phyloP scores from a whole-genome alignment of 148 eudicot genomes.

The Vaccinium darrowii region DNA sequence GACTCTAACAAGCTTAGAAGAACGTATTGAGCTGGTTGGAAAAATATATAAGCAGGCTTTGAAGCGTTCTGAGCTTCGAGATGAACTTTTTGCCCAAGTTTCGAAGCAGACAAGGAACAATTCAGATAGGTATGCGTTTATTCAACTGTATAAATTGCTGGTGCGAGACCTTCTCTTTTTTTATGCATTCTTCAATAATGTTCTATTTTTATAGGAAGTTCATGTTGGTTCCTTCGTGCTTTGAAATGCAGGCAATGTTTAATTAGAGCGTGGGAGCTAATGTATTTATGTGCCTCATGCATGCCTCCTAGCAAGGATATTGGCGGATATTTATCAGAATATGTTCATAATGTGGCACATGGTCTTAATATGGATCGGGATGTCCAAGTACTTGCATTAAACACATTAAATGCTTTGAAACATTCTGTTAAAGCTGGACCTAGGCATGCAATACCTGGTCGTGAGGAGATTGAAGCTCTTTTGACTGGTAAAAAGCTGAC shows the following conservation, averaged over 20 bases:
- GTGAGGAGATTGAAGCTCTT: constrained; percentile 95
- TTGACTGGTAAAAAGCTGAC: constrained; percentile 85
- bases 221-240: constrained; percentile 15
- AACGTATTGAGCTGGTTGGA: constrained; percentile 78
- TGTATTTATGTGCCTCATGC: constrained; percentile 96
- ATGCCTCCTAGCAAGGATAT: constrained; percentile 99
- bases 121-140: constrained; percentile 66
- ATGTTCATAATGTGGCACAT: constrained; percentile 82
- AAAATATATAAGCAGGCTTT: constrained; percentile 88
- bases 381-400: constrained; percentile 73
- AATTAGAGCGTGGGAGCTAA: constrained; percentile 90
- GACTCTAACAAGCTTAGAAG: constrained; percentile 73
- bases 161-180: neutral
- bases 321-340: constrained; percentile 90
- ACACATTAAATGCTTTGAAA: constrained; percentile 82
- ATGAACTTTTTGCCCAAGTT: constrained; percentile 91
- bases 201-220: neutral
- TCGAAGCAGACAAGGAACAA: constrained; percentile 95
- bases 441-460: constrained; percentile 81
- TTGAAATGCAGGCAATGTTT: constrained; percentile 57
- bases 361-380: constrained; percentile 63
- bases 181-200: neutral
- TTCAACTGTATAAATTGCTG: neutral
- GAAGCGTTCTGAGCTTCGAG: constrained; percentile 94
- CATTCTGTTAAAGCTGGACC: constrained; percentile 94